Evolutionary conservation across 306 rosid genomes (phyloP).

Genomic region (Fragaria iinumae): DNA sequence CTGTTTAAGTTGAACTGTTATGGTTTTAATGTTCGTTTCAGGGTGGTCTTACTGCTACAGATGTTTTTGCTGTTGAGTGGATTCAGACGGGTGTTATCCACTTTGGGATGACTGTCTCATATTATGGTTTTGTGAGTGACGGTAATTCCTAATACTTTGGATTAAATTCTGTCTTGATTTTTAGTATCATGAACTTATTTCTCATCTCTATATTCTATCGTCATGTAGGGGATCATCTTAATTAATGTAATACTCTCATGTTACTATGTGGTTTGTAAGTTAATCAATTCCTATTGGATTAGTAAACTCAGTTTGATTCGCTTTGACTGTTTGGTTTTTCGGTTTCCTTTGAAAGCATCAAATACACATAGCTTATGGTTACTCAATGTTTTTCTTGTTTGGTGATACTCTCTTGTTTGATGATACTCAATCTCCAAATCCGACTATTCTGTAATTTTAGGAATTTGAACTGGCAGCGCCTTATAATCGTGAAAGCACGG

Average conservation of each 20-base stretch:
- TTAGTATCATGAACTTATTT: constrained; percentile 9
- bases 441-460: background rate
- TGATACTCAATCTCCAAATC: background rate
- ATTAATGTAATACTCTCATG: background rate
- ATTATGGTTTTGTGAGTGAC: constrained; percentile 92
- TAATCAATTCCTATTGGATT: background rate
- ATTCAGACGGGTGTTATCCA: constrained; percentile 78
- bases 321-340: background rate
- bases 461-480: background rate
- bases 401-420: background rate
- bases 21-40: constrained; percentile 47
- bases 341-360: background rate
- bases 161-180: background rate
- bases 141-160: constrained; percentile 53
- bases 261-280: background rate
- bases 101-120: constrained; percentile 94
- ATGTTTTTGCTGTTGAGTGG: constrained; percentile 98
- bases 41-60: constrained; percentile 99
- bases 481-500: too few relatives aligned
- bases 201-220: constrained; percentile 9
- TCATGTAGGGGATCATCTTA: background rate
- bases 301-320: background rate
- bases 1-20: constrained; percentile 9
- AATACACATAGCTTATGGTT: background rate
- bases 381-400: background rate